Evolutionary conservation across 163 green algal genomes (phyloP).

Genomic region (Prototheca wickerhamii): DNA sequence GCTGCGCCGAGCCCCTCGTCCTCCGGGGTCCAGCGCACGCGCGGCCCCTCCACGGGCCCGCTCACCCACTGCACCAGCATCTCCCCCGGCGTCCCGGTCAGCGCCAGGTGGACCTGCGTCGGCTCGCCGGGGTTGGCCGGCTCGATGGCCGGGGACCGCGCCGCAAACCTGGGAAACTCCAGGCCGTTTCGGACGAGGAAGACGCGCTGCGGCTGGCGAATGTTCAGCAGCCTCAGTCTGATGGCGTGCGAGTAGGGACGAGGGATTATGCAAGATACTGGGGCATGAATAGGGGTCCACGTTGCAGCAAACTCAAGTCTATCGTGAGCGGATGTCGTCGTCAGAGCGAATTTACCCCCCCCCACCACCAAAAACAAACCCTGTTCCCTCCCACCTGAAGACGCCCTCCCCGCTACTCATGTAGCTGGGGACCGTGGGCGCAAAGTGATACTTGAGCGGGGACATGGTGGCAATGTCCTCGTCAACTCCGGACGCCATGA

Average conservation of each 20-base stretch:
- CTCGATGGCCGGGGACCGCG: constrained; percentile 7
- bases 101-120: constrained; percentile 26
- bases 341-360: background rate
- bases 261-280: too few species aligned
- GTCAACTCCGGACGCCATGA: constrained; percentile 40
- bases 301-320: too few species aligned
- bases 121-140: constrained; percentile 26
- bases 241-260: too few species aligned
- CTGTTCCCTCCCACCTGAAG: constrained; percentile 23
- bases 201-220: constrained; percentile 44
- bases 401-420: constrained; percentile 35
- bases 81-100: constrained; percentile 24
- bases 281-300: too few species aligned
- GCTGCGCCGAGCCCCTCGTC: background rate
- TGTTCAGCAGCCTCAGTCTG: constrained; percentile 65
- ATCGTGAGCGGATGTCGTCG: too few species aligned
- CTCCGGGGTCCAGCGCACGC: constrained; percentile 12
- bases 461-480: constrained; percentile 24
- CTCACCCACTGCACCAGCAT: constrained; percentile 39
- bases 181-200: constrained; percentile 47
- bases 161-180: constrained; percentile 19
- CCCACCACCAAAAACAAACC: background rate
- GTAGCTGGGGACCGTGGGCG: constrained; percentile 22
- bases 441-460: constrained; percentile 59
- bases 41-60: constrained; percentile 17